Conservation (phyloP, 768 basidiomycete species). For the Omphalotus guepiniiformis region DNA sequence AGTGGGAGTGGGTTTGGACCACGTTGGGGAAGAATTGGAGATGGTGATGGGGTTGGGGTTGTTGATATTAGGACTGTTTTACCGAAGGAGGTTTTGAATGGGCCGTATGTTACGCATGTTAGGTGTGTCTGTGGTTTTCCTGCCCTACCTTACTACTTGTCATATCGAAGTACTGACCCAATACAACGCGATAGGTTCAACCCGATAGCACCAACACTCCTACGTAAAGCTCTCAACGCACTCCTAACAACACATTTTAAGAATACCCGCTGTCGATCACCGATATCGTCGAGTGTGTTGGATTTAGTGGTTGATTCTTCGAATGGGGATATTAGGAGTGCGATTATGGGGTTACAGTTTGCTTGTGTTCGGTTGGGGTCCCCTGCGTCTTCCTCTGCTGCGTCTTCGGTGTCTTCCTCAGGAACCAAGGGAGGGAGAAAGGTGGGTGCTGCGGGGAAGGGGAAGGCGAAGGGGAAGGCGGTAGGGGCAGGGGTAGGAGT, state of each 20-base stretch:
- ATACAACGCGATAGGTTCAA: too few species aligned
- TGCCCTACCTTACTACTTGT: constrained; percentile 1
- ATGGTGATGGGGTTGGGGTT: constrained; percentile 43
- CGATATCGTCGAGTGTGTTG: constrained; percentile 47
- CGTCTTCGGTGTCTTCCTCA: too few species aligned
- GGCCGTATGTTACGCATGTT: constrained; percentile 77
- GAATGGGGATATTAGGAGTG: constrained; percentile 90
- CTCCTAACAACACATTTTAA: constrained; percentile 49
- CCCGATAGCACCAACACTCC: constrained; percentile 82
- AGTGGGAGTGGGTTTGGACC: constrained; percentile 24
- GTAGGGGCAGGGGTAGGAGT: too few species aligned
- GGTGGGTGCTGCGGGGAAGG: constrained; percentile 23
- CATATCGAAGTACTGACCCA: too few species aligned
- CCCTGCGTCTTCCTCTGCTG: too few species aligned
- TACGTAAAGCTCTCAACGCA: constrained; percentile 71
- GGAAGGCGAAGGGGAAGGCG: constrained; percentile 32
- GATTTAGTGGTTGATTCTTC: constrained; percentile 75
- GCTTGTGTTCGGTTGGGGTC: constrained; percentile 50
- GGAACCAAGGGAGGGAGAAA: too few species aligned
- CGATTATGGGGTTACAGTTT: constrained; percentile 92
- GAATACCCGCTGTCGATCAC: constrained; percentile 39
- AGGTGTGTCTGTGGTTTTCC: constrained; percentile 43
- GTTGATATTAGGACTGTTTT: constrained; percentile 69
- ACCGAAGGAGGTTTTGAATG: constrained; percentile 61
- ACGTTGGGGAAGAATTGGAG: constrained; percentile 41